phyloP scores from a whole-genome alignment of 208 protist genomes.

The Leishmania major region DNA sequence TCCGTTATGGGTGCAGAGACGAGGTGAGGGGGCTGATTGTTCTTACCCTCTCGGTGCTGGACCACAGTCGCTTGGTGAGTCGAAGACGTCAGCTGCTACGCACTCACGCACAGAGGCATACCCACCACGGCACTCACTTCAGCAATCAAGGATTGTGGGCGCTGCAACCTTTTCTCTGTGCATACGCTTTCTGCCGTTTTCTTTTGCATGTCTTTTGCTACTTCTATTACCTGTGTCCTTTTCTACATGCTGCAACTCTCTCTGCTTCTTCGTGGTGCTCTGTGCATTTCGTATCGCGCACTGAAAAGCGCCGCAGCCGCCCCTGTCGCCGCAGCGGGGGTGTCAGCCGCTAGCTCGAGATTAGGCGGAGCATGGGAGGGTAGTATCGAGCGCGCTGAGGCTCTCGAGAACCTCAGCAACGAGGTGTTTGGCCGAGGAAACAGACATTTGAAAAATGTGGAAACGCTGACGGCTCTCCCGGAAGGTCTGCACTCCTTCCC shows the following conservation, averaged over 20 bases:
- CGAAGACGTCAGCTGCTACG: not conserved
- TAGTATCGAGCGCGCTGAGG: conserved; percentile 26
- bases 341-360: not conserved
- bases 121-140: not conserved
- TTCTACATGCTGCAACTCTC: conserved; percentile 6
- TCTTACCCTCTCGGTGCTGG: not conserved
- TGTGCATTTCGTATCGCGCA: not conserved
- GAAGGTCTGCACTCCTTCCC: conserved; percentile 90
- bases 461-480: conserved; percentile 71
- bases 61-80: not conserved
- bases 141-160: not conserved
- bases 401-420: conserved; percentile 58
- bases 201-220: not conserved
- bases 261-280: not conserved
- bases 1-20: conserved; percentile 2
- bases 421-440: conserved; percentile 88
- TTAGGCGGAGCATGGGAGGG: not conserved
- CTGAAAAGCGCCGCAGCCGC: not conserved
- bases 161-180: not conserved
- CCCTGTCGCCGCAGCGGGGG: not conserved
- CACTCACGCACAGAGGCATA: not conserved
- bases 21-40: not conserved
- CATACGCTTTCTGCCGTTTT: not conserved
- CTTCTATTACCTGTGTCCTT: not conserved
- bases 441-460: conserved; percentile 82